These are phyloP conservation scores for Saccharomycopsis sp. DNA, from an alignment of 805 yeast species.

Conservation along the genomic window DNA sequence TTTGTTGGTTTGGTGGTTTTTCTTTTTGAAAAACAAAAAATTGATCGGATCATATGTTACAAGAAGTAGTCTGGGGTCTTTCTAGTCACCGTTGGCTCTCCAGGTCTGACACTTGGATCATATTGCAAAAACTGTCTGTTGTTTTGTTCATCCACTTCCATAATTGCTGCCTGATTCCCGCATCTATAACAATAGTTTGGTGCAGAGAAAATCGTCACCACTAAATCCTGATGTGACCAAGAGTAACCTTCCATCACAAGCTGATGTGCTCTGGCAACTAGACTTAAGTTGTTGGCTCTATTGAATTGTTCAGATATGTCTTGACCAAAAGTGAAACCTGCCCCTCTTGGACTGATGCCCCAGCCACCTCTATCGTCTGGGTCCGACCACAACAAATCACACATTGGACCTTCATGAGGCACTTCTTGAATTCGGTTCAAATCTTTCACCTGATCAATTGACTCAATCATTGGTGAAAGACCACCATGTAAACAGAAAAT, in stretches of 20 bases:
- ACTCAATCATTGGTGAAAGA: slow-evolving; percentile 86
- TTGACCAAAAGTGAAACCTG: slow-evolving; percentile 96
- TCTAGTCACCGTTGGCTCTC: slow-evolving; percentile 95
- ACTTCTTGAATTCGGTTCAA: slow-evolving; percentile 90
- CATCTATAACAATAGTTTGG: slow-evolving; percentile 97
- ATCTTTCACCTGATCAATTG: slow-evolving; percentile 86
- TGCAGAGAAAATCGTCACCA: slow-evolving; percentile 89
- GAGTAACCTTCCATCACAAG: slow-evolving; percentile 96
- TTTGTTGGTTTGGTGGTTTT: no score
- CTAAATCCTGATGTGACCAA: slow-evolving; percentile 91
- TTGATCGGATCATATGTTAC: no score
- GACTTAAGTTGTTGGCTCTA: slow-evolving; percentile 74
- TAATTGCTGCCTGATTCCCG: slow-evolving; percentile 96
- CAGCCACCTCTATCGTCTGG: slow-evolving; percentile 98
- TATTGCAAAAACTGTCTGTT: slow-evolving; percentile 88
- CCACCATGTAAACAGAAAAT: slow-evolving; percentile 94
- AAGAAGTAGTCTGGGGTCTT: slow-evolving; percentile 96
- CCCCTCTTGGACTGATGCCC: slow-evolving; percentile 98
- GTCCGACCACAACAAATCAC: slow-evolving; percentile 93
- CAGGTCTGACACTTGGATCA: slow-evolving; percentile 94
- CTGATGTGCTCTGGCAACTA: slow-evolving; percentile 94
- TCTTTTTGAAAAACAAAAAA: no score
- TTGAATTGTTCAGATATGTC: slow-evolving; percentile 91
- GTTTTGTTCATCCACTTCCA: slow-evolving; percentile 95
- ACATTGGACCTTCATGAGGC: slow-evolving; percentile 97